Percentiles rank a stretch among this genome's conserved stretches.
These are phyloP conservation scores for Poterioochromonas sp. DNA, from an alignment of 352 stramenopile species.

Conservation along the genomic window DNA sequence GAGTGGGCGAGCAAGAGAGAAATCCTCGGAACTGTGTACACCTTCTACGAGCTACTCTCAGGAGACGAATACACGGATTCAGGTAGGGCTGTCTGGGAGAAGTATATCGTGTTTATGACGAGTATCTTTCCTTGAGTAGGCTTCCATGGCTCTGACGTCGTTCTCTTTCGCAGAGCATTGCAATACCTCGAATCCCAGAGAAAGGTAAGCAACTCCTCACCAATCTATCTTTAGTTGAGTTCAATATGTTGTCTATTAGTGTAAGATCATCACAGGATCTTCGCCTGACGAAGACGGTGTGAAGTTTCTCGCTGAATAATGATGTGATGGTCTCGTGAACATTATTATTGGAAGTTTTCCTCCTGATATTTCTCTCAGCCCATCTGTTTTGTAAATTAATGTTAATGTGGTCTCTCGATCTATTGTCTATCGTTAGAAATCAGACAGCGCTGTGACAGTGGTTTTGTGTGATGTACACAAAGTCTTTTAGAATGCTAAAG, in stretches of 20 bases:
- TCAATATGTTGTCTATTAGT: background rate
- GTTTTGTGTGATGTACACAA: no score
- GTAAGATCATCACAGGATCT: background rate
- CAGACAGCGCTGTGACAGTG: no score
- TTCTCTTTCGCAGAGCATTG: slow-evolving; percentile 1
- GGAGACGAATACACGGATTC: slow-evolving; percentile 19
- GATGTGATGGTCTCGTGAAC: no score
- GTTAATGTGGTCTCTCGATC: no score
- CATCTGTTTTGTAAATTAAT: no score
- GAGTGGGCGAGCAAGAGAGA: background rate
- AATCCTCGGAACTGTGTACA: slow-evolving; percentile 14
- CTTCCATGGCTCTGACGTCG: slow-evolving; percentile 7
- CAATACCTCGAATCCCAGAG: background rate
- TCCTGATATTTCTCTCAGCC: no score
- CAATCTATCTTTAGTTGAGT: background rate
- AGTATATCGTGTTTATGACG: background rate
- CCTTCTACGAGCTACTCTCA: slow-evolving; percentile 22
- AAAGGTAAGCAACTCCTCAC: background rate
- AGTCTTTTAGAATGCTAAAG: no score
- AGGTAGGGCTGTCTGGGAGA: background rate
- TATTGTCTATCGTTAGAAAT: no score
- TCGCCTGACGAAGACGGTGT: slow-evolving; percentile 31
- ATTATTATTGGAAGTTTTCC: no score
- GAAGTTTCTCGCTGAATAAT: slow-evolving; percentile 22
- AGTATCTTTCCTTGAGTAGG: background rate